phyloP scores from a whole-genome alignment of 805 yeast genomes.

The Starmera quercuum region DNA sequence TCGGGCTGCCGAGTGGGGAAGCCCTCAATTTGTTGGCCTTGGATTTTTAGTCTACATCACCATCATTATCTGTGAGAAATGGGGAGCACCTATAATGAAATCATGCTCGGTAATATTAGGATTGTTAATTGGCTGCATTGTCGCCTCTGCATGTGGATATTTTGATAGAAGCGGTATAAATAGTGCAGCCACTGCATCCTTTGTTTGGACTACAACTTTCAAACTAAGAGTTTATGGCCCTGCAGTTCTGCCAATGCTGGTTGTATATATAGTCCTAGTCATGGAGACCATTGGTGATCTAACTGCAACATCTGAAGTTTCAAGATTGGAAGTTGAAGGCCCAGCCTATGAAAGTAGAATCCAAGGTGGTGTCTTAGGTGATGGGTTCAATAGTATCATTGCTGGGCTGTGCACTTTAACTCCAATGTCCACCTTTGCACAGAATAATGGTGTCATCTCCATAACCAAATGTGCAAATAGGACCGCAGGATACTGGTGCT shows the following conservation, averaged over 20 bases:
- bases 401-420: conserved; percentile 78
- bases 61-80: conserved; percentile 71
- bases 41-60: conserved; percentile 77
- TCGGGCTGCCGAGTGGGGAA: conserved; percentile 66
- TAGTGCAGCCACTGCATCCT: conserved; percentile 76
- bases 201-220: conserved; percentile 85
- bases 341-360: conserved; percentile 72
- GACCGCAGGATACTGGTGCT: conserved; percentile 71
- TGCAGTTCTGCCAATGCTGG: conserved; percentile 74
- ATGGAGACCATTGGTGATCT: conserved; percentile 94
- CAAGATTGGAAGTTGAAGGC: conserved; percentile 79
- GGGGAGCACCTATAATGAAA: conserved; percentile 92
- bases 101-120: conserved; percentile 90
- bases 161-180: conserved; percentile 52
- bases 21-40: conserved; percentile 81
- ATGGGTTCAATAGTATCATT: conserved; percentile 71
- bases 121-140: conserved; percentile 79
- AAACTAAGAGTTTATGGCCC: conserved; percentile 74
- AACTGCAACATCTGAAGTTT: conserved; percentile 89
- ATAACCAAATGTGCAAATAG: conserved; percentile 88
- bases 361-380: conserved; percentile 90
- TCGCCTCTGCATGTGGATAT: conserved; percentile 88
- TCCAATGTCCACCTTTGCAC: conserved; percentile 89
- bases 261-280: conserved; percentile 71
- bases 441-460: conserved; percentile 90